Conservation (phyloP, 306 rosid genomes). For the Fagus crenata region DNA sequence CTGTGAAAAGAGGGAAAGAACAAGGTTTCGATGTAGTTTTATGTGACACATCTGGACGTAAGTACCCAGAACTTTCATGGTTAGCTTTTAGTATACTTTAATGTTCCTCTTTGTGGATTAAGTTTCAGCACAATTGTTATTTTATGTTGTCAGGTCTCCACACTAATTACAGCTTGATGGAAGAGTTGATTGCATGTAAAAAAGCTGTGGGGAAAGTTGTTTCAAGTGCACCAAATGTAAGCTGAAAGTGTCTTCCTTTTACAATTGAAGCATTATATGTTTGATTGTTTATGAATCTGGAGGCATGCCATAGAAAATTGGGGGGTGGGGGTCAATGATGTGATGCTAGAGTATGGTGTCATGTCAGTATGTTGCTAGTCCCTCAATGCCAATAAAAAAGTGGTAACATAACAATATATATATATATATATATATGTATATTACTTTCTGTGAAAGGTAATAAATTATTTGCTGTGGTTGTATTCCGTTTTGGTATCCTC, state of each 20-base stretch:
- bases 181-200: slow-evolving; percentile 94
- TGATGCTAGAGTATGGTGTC: no score
- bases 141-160: slow-evolving; percentile 71
- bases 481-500: not conserved
- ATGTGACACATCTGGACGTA: slow-evolving; percentile 97
- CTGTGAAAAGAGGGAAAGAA: slow-evolving; percentile 87
- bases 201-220: slow-evolving; percentile 77
- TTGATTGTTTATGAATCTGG: slow-evolving; percentile 14
- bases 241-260: slow-evolving; percentile 28
- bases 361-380: not conserved
- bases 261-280: not conserved
- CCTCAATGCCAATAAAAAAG: not conserved
- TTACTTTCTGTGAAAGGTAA: no score
- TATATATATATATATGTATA: no score
- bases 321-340: no score
- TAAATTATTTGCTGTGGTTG: not conserved
- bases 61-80: slow-evolving; percentile 37
- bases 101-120: slow-evolving; percentile 13
- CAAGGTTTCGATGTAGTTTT: slow-evolving; percentile 79
- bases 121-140: slow-evolving; percentile 19
- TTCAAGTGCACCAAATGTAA: slow-evolving; percentile 89
- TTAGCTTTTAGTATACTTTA: slow-evolving; percentile 25
- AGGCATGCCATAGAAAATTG: slow-evolving; percentile 14
- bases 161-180: slow-evolving; percentile 95
- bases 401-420: not conserved